Conservation (phyloP, 257 asterid species). For the Primulina tabacum region DNA sequence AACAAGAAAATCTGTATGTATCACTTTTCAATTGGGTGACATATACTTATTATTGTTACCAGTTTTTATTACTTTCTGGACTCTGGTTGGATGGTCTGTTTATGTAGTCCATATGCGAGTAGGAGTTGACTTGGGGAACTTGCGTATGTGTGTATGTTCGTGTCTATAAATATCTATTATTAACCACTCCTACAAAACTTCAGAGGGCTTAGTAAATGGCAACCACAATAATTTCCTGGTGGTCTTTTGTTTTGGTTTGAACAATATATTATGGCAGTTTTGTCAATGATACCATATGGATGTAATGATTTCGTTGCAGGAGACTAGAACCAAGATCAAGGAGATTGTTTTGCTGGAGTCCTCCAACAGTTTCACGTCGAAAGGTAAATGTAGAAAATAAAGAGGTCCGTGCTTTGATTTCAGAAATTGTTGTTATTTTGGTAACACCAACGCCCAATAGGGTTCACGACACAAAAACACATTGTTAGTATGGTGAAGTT, state of each 20-base stretch:
- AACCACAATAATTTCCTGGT: not conserved
- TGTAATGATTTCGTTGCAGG: conserved; percentile 44
- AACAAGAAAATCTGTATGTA: conserved; percentile 86
- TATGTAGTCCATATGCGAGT: not conserved
- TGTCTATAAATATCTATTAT: not conserved
- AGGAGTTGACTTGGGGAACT: not conserved
- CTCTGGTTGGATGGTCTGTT: not conserved
- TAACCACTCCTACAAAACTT: not conserved
- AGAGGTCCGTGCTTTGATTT: not conserved
- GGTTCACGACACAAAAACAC: not conserved
- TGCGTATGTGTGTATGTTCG: no score
- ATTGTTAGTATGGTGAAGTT: not conserved
- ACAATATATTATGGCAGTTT: not conserved
- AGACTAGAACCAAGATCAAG: conserved; percentile 84
- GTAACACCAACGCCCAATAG: not conserved
- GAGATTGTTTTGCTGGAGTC: conserved; percentile 80
- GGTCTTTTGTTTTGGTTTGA: not conserved
- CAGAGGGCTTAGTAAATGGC: not conserved
- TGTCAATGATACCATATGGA: not conserved
- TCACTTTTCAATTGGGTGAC: conserved; percentile 19
- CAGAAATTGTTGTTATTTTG: conserved; percentile 28
- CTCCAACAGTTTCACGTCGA: conserved; percentile 53
- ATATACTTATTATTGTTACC: not conserved
- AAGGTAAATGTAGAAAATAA: conserved; percentile 46
- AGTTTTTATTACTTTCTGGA: conserved; percentile 4